Conservation (phyloP, 768 basidiomycete genomes). For the Austroboletus eburneus region DNA sequence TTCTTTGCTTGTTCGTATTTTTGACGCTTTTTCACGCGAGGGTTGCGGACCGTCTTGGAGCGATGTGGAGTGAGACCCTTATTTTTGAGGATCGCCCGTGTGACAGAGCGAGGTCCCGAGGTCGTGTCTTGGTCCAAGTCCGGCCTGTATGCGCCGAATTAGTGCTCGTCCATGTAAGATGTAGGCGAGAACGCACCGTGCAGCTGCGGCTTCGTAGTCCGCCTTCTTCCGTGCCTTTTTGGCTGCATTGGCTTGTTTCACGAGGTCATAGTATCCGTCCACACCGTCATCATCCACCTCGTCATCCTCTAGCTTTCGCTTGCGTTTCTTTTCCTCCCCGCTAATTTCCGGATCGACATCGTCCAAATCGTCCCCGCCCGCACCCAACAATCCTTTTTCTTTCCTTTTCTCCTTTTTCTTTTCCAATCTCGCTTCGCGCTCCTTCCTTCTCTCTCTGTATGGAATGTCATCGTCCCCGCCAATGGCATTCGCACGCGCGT, state of each 20-base stretch:
- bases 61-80: constrained; percentile 90
- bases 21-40: constrained; percentile 94
- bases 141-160: constrained; percentile 21
- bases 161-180: constrained; percentile 1
- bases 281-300: constrained; percentile 44
- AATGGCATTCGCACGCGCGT: constrained; percentile 62
- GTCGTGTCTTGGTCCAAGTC: constrained; percentile 35
- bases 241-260: constrained; percentile 67
- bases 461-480: constrained; percentile 97
- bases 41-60: constrained; percentile 88
- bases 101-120: constrained; percentile 83
- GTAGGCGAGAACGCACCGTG: constrained; percentile 42
- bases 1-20: constrained; percentile 95
- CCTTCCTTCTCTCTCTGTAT: constrained; percentile 70
- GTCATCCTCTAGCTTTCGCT: constrained; percentile 35
- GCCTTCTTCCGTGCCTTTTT: constrained; percentile 78
- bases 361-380: constrained; percentile 67
- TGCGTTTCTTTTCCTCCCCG: constrained; percentile 34
- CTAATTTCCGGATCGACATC: constrained; percentile 44
- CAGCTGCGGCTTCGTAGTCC: constrained; percentile 67
- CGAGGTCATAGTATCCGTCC: constrained; percentile 88
- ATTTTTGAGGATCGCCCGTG: constrained; percentile 89
- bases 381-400: constrained; percentile 33
- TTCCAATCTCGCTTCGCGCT: constrained; percentile 51
- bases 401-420: constrained; percentile 39